Evolutionary conservation across 176 grass and related monocot species (phyloP).

Genomic region (Rhynchospora breviuscula): DNA sequence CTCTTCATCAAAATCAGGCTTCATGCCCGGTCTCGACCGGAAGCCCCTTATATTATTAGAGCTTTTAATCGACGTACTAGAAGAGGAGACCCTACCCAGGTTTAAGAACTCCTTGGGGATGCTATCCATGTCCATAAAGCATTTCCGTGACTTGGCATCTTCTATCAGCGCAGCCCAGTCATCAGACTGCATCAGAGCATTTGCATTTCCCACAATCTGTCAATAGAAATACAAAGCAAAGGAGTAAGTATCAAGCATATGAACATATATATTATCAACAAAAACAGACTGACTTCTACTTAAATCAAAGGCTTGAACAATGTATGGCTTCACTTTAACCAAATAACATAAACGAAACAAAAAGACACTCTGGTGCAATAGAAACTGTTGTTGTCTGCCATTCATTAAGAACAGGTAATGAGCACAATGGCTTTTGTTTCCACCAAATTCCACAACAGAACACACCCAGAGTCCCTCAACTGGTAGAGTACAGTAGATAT

Average conservation of each 20-base stretch:
- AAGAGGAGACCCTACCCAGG: constrained; percentile 36
- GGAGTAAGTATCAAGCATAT: not conserved
- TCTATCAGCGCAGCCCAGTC: constrained; percentile 86
- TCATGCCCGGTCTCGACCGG: constrained; percentile 49
- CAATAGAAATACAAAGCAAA: constrained; percentile 28
- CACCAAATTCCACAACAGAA: not conserved
- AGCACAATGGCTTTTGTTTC: not conserved
- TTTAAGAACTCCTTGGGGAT: constrained; percentile 82
- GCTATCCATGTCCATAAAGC: constrained; percentile 75
- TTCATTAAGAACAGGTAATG: not conserved
- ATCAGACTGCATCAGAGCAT: constrained; percentile 81
- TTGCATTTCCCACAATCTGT: constrained; percentile 98
- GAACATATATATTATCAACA: no score
- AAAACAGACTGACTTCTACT: no score
- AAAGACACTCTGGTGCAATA: not conserved
- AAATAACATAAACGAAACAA: not conserved
- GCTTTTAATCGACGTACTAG: constrained; percentile 47
- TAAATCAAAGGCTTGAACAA: no score
- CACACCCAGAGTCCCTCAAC: not conserved
- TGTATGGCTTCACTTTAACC: not conserved
- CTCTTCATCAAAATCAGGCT: constrained; percentile 53
- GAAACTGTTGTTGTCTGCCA: not conserved
- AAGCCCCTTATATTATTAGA: constrained; percentile 58
- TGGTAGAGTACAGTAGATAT: not conserved
- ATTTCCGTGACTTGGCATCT: constrained; percentile 88